A percentile compares a stretch with the other conserved stretches of the same genome.
These are phyloP conservation scores for Globisporangium viniferum DNA, from an alignment of 352 stramenopile species.

Conservation along the genomic window DNA sequence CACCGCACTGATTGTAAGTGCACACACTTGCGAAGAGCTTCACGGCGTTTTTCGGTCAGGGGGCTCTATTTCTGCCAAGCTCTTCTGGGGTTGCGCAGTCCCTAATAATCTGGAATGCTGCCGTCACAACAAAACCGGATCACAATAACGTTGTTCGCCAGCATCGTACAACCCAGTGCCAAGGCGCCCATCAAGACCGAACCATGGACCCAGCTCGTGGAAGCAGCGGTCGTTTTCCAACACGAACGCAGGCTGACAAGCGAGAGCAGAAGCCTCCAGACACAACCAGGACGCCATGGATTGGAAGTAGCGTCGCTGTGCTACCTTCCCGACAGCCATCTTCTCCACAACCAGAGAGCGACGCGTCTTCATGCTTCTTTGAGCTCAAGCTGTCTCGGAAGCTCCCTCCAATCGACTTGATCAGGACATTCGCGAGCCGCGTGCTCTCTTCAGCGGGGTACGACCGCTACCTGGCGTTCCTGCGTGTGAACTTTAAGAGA, in stretches of 20 bases:
- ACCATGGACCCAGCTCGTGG: background rate
- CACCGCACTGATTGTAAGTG: background rate
- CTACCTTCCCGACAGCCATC: background rate
- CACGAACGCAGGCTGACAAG: background rate
- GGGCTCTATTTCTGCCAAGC: background rate
- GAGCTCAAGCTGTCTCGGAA: background rate
- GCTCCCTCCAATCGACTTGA: background rate
- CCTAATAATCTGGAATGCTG: background rate
- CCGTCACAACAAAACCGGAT: background rate
- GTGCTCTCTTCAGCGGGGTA: background rate
- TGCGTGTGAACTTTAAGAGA: background rate
- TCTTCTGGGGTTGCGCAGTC: background rate
- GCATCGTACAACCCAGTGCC: background rate
- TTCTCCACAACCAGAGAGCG: background rate
- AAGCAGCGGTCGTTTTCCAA: background rate
- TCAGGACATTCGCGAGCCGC: background rate
- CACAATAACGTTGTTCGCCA: background rate
- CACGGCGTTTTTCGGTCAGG: background rate
- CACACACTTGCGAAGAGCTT: background rate
- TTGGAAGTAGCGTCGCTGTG: background rate
- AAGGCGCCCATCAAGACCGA: background rate
- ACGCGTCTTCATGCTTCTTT: background rate
- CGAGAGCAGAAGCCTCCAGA: background rate
- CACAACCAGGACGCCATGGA: background rate
- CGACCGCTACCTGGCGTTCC: background rate